These are phyloP conservation scores for Artomyces pyxidatus DNA, from an alignment of 768 basidiomycete genomes.

Conservation along the genomic window DNA sequence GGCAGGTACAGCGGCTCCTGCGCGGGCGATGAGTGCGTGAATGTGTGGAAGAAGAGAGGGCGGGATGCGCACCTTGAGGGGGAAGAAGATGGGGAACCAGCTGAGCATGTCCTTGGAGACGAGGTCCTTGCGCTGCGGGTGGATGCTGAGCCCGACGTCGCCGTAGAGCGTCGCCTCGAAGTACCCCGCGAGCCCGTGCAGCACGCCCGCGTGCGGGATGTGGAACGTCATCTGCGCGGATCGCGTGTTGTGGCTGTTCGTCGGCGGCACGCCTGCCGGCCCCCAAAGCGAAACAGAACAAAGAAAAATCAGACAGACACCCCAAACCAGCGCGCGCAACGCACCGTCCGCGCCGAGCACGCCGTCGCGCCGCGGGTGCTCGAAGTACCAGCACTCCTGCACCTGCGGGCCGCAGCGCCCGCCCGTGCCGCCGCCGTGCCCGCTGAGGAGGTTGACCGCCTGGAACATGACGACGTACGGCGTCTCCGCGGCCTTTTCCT, in stretches of 20 bases:
- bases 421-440: conserved; percentile 50
- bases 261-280: conserved; percentile 71
- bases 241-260: conserved; percentile 94
- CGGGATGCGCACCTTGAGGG: conserved; percentile 61
- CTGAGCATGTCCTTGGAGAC: conserved; percentile 96
- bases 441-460: conserved; percentile 84
- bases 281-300: conserved; percentile 1
- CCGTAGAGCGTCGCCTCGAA: conserved; percentile 92
- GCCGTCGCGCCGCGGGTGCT: conserved; percentile 81
- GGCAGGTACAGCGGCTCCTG: conserved; percentile 94
- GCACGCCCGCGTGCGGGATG: conserved; percentile 88
- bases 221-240: conserved; percentile 81
- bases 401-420: conserved; percentile 73
- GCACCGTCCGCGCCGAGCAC: conserved; percentile 66
- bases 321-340: conserved; percentile 7
- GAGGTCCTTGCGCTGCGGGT: conserved; percentile 78
- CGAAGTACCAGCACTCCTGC: conserved; percentile 97
- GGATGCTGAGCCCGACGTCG: conserved; percentile 88
- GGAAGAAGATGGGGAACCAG: conserved; percentile 98
- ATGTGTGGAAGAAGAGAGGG: neutral
- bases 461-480: conserved; percentile 99
- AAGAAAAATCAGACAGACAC: neutral
- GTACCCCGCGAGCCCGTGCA: conserved; percentile 95
- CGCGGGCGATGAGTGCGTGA: neutral
- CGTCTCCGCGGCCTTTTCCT: conserved; percentile 72